A percentile compares a stretch with the other conserved stretches of the same genome.
phyloP scores from a whole-genome alignment of 768 basidiomycete genomes.

The Gelatoporia subvermispora region DNA sequence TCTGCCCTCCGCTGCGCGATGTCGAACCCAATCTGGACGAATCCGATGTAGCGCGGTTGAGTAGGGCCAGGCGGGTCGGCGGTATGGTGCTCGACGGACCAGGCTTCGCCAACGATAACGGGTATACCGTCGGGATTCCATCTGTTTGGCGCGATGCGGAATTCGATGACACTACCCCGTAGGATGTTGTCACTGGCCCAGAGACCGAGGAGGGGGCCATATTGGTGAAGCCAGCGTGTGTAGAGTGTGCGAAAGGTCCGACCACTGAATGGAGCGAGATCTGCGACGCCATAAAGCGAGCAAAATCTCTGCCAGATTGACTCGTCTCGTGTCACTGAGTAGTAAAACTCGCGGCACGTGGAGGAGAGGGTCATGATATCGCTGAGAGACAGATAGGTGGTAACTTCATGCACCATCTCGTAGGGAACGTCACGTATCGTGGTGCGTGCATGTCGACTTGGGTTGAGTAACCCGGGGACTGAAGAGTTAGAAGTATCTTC shows the following conservation, averaged over 20 bases:
- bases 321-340: slow-evolving; percentile 4
- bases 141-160: slow-evolving; percentile 6
- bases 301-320: slow-evolving; percentile 10
- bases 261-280: slow-evolving; percentile 3
- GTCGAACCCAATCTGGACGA: slow-evolving; percentile 11
- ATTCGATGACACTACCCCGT: slow-evolving; percentile 14
- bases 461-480: no score
- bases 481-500: no score
- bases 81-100: slow-evolving; percentile 7
- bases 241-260: slow-evolving; percentile 10
- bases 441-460: no score
- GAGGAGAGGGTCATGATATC: slow-evolving; percentile 10
- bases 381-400: slow-evolving; percentile 1
- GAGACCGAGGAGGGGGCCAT: slow-evolving; percentile 12
- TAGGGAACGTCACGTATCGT: slow-evolving; percentile 11
- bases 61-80: not conserved
- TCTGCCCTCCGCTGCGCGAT: not conserved
- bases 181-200: slow-evolving; percentile 18
- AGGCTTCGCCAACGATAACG: slow-evolving; percentile 15
- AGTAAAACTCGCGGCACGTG: slow-evolving; percentile 7
- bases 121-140: slow-evolving; percentile 6
- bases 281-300: slow-evolving; percentile 7
- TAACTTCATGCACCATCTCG: slow-evolving; percentile 11
- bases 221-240: slow-evolving; percentile 11
- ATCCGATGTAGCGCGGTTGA: slow-evolving; percentile 5